A percentile compares a stretch with the other conserved stretches of the same genome.
phyloP scores from a whole-genome alignment of 1,139 yeast genomes.

The Magnusiomyces ingens region DNA sequence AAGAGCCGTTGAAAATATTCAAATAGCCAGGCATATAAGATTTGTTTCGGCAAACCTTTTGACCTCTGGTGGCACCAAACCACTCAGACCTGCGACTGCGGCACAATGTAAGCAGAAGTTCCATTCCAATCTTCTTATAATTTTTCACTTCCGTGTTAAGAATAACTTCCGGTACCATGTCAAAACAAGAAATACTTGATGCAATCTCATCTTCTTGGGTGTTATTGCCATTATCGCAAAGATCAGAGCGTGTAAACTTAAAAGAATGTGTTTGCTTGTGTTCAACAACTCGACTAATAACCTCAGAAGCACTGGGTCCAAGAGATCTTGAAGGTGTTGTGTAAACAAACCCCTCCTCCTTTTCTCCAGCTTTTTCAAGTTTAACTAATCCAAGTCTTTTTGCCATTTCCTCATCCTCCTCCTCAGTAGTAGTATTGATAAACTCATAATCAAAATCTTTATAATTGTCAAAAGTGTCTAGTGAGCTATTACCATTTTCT shows the following conservation, averaged over 20 bases:
- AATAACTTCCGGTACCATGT: background rate
- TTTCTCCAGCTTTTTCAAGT: too few species aligned
- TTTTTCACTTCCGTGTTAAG: background rate
- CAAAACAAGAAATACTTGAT: background rate
- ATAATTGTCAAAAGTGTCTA: background rate
- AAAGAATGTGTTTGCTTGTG: too few species aligned
- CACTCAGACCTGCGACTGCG: constrained; percentile 3
- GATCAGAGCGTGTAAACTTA: too few species aligned
- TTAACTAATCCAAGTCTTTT: too few species aligned
- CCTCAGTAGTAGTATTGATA: background rate
- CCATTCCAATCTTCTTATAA: background rate
- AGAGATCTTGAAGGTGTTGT: too few species aligned
- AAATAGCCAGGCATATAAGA: constrained; percentile 11
- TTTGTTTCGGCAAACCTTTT: constrained; percentile 7
- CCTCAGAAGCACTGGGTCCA: too few species aligned
- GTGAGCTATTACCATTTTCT: background rate
- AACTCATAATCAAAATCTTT: background rate
- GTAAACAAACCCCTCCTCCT: too few species aligned
- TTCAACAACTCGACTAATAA: too few species aligned
- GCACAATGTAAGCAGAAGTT: background rate
- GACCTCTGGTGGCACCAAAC: constrained; percentile 8
- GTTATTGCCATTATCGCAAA: too few species aligned
- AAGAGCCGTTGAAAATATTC: background rate
- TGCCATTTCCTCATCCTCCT: background rate
- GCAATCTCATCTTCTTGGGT: too few species aligned